Percentiles rank a stretch among this genome's conserved stretches.
Conservation (phyloP, 371 early-diverging fungal species). For the Mortierella sp. region DNA sequence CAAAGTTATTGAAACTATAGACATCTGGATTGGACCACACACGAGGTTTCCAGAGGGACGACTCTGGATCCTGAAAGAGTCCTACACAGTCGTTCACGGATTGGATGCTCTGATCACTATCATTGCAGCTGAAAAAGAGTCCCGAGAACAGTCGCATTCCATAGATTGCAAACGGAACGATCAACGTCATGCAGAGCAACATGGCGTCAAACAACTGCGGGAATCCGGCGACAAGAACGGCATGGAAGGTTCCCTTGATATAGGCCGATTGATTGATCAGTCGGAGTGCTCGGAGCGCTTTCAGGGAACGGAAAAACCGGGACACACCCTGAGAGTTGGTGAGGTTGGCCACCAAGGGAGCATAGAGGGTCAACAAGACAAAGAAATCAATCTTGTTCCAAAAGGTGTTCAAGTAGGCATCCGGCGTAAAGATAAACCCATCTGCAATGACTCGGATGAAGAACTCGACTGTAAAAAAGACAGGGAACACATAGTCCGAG, state of each 20-base stretch:
- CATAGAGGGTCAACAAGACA: slow-evolving; percentile 67
- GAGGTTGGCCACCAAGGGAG: slow-evolving; percentile 61
- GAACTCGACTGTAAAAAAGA: slow-evolving; percentile 70
- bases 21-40: slow-evolving; percentile 73
- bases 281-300: slow-evolving; percentile 72
- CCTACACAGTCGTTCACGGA: slow-evolving; percentile 57
- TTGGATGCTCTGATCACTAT: slow-evolving; percentile 32
- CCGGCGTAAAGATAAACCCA: slow-evolving; percentile 73
- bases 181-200: slow-evolving; percentile 62
- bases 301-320: slow-evolving; percentile 70
- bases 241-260: slow-evolving; percentile 69
- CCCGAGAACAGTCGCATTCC: slow-evolving; percentile 73
- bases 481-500: slow-evolving; percentile 63
- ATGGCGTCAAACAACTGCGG: slow-evolving; percentile 72
- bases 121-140: slow-evolving; percentile 68
- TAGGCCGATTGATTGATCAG: slow-evolving; percentile 67
- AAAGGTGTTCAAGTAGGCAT: slow-evolving; percentile 69
- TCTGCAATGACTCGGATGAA: slow-evolving; percentile 72
- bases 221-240: slow-evolving; percentile 65
- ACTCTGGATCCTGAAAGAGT: slow-evolving; percentile 35
- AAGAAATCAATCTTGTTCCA: slow-evolving; percentile 78
- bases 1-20: slow-evolving; percentile 77
- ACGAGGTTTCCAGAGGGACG: slow-evolving; percentile 60
- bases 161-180: slow-evolving; percentile 77
- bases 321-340: slow-evolving; percentile 61